Evolutionary conservation across 495 filamentous ascomycete species (phyloP).

Genomic region (Hypoxylon trugodes): DNA sequence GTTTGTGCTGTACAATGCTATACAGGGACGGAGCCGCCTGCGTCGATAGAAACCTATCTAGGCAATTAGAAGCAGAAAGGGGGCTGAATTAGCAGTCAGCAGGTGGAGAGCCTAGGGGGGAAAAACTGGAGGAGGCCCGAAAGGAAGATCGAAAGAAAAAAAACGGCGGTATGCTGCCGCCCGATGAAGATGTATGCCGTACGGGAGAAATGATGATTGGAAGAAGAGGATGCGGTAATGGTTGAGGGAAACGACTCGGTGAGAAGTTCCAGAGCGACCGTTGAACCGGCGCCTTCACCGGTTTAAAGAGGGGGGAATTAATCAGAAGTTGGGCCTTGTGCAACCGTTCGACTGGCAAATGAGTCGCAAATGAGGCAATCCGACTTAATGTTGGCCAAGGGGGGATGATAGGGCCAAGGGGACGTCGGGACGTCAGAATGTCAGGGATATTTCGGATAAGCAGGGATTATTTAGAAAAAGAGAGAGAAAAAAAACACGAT

Average conservation of each 20-base stretch:
- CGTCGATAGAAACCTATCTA: constrained; percentile 24
- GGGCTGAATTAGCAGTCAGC: constrained; percentile 48
- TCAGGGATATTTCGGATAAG: constrained; percentile 19
- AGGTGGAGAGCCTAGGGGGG: constrained; percentile 35
- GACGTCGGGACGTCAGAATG: constrained; percentile 21
- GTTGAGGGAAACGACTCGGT: constrained; percentile 44
- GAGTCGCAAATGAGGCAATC: constrained; percentile 38
- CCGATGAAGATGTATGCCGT: constrained; percentile 37
- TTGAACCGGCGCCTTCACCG: constrained; percentile 46
- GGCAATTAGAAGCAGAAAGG: constrained; percentile 38
- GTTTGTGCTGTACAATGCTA: constrained; percentile 10
- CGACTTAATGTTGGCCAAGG: constrained; percentile 37
- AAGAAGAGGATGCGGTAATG: constrained; percentile 39
- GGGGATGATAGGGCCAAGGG: constrained; percentile 29
- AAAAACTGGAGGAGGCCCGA: constrained; percentile 41
- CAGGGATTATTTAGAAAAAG: background rate
- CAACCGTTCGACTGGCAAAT: constrained; percentile 29
- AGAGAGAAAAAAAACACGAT: no score
- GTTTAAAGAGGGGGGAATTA: constrained; percentile 50
- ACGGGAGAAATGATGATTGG: constrained; percentile 45
- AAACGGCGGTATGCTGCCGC: constrained; percentile 41
- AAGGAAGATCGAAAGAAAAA: constrained; percentile 38
- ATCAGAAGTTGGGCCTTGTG: constrained; percentile 35
- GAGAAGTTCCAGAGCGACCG: constrained; percentile 43
- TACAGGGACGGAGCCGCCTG: constrained; percentile 23